A percentile compares a stretch with the other conserved stretches of the same genome.
These are phyloP conservation scores for Phytopythium vexans DNA, from an alignment of 352 stramenopile genomes.

Conservation along the genomic window DNA sequence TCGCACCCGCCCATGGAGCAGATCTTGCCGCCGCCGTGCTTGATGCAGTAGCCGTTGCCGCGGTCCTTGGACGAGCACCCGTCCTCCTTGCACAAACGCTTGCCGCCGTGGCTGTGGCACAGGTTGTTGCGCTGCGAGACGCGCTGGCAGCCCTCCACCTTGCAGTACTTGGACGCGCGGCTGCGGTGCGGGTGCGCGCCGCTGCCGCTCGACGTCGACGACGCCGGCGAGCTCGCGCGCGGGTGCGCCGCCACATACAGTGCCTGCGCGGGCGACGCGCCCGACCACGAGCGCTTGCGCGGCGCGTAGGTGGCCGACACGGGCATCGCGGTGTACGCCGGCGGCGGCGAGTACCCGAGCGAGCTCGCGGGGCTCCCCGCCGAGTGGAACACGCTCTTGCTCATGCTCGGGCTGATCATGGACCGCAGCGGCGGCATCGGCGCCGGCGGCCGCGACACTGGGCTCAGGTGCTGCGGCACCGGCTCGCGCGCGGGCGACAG, in stretches of 20 bases:
- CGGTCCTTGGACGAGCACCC: conserved; percentile 77
- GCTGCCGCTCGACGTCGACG: conserved; percentile 7
- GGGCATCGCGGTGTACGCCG: conserved; percentile 13
- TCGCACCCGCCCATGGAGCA: conserved; percentile 71
- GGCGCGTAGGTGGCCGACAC: conserved; percentile 17
- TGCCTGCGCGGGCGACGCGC: conserved; percentile 11
- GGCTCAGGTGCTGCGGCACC: conserved; percentile 20
- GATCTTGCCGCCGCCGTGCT: conserved; percentile 79
- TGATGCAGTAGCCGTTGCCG: conserved; percentile 81
- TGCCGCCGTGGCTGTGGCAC: conserved; percentile 80
- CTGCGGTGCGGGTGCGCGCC: conserved; percentile 34
- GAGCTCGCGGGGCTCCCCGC: conserved; percentile 9
- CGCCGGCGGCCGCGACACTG: conserved; percentile 16
- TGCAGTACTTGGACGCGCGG: conserved; percentile 86
- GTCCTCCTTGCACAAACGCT: conserved; percentile 78
- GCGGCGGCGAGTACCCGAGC: conserved; percentile 8
- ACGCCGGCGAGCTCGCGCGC: conserved; percentile 11
- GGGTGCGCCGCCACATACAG: conserved; percentile 7
- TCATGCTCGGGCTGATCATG: conserved; percentile 53
- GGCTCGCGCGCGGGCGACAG: conserved; percentile 12
- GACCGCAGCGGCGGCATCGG: conserved; percentile 45
- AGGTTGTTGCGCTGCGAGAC: conserved; percentile 83
- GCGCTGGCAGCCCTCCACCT: conserved; percentile 74
- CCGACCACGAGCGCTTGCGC: conserved; percentile 32
- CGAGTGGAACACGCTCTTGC: conserved; percentile 17